Percentiles rank a stretch among this genome's conserved stretches.
These are phyloP conservation scores for Ustilago lituana DNA, from an alignment of 1,284 basidiomycete species.

Conservation along the genomic window DNA sequence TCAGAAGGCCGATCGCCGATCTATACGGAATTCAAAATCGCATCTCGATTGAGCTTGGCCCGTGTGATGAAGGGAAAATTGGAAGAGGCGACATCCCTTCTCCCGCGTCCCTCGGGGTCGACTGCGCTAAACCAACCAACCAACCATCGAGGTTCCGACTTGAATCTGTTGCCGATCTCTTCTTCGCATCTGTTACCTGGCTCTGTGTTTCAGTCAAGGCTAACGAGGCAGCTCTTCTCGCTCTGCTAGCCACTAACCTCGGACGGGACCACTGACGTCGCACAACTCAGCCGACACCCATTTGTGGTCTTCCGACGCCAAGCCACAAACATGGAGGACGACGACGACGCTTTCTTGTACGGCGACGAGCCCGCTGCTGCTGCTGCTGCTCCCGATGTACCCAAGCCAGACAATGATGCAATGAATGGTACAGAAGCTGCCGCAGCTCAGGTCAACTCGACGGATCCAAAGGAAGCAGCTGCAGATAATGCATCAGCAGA, in stretches of 20 bases:
- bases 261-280: no score
- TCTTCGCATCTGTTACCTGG: no score
- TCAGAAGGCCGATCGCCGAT: neutral
- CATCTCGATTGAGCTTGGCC: neutral
- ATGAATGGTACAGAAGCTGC: constrained; percentile 4
- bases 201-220: no score
- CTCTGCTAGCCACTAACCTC: no score
- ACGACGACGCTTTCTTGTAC: constrained; percentile 58
- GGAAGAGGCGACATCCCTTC: no score
- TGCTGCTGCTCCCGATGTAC: constrained; percentile 5
- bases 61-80: constrained; percentile 2
- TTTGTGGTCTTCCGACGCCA: no score
- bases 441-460: neutral
- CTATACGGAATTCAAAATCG: neutral
- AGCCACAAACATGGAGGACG: constrained; percentile 41
- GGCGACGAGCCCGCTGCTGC: constrained; percentile 42
- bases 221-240: no score
- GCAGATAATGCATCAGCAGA: neutral
- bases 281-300: no score
- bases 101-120: no score
- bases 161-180: no score
- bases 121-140: no score
- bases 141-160: no score
- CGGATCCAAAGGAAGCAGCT: neutral
- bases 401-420: constrained; percentile 5